Evolutionary conservation across 2,329 filamentous ascomycete species (phyloP), one percentile per base, ranked within the genome.

Genomic region (Colletotrichum siamense): DNA sequence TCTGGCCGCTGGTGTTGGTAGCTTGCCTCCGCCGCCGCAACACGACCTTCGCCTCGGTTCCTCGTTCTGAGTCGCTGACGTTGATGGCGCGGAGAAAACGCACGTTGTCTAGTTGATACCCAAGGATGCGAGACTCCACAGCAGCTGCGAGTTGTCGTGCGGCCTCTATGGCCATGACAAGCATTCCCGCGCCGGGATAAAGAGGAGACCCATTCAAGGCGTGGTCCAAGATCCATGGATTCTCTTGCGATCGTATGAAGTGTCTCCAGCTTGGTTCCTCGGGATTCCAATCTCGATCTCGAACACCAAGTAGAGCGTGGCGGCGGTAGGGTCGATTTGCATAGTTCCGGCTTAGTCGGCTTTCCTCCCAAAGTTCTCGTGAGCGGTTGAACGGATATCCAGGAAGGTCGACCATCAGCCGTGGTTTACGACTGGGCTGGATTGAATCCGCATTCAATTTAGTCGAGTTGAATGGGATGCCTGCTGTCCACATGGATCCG

Each of bases 351-450:
- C 87, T 87, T 3, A 89, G 78, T 30, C 88, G 86, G 2, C 87
- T 88, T 75, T 91, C 89, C 73, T 89, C 85, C 89, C 90, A 91
- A 79, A 90, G 90, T 2, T 80, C 82, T 30, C 85, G 88, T 44
- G 82, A 81, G 73, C 91, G 89, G 32, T 90, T 89, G 88, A 90
- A 92, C 3, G 88, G 85, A 74, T 91, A 91, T 2, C 85, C 82
- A 2, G 90, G 90, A n/a, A 92, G 80, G 74, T 88, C 86, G 1
- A 83, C 77, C 3, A 91, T 80, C 24, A 85, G 57, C 28, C 52
- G 26, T 5, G 71, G 67, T 8, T 52, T 49, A 4, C 57, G 12
- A 12, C 30, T 34, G 32, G 28, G 26, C 15, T 75, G 59, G 30
- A 59, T 36, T 12, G 65, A 26, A 18, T 10, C 49, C n/a, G 22